Evolutionary conservation across 371 early-diverging fungal species (phyloP).

Genomic region (Fennellomyces sp.): DNA sequence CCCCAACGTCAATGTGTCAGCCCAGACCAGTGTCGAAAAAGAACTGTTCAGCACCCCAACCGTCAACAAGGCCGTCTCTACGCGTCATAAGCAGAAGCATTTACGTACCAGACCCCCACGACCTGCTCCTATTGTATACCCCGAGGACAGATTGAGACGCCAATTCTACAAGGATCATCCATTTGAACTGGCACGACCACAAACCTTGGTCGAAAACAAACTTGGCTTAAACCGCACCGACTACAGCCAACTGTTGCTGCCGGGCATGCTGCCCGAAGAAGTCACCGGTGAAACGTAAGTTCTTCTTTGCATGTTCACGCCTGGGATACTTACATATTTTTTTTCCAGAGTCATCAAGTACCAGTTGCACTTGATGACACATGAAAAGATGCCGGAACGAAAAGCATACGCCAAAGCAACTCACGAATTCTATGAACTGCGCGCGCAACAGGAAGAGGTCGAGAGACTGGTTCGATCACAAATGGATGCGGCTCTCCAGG

Average conservation of each 20-base stretch:
- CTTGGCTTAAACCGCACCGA: conserved; percentile 49
- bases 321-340: neutral
- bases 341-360: conserved; percentile 70
- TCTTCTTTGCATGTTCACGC: neutral
- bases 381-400: conserved; percentile 62
- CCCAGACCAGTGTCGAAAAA: conserved; percentile 38
- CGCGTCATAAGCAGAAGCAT: conserved; percentile 55
- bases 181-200: conserved; percentile 78
- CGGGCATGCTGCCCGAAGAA: conserved; percentile 54
- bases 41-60: conserved; percentile 20
- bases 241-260: conserved; percentile 45
- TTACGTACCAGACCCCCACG: conserved; percentile 55
- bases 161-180: conserved; percentile 91
- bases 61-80: neutral
- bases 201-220: conserved; percentile 61
- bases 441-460: conserved; percentile 71
- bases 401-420: conserved; percentile 77
- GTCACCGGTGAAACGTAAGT: conserved; percentile 72
- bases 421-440: conserved; percentile 70
- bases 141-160: conserved; percentile 84
- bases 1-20: conserved; percentile 42
- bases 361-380: conserved; percentile 75
- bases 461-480: conserved; percentile 68
- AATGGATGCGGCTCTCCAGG: conserved; percentile 28
- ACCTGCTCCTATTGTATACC: conserved; percentile 78